Conservation (phyloP, 2,329 filamentous ascomycete genomes). For the Venturia aucupariae region DNA sequence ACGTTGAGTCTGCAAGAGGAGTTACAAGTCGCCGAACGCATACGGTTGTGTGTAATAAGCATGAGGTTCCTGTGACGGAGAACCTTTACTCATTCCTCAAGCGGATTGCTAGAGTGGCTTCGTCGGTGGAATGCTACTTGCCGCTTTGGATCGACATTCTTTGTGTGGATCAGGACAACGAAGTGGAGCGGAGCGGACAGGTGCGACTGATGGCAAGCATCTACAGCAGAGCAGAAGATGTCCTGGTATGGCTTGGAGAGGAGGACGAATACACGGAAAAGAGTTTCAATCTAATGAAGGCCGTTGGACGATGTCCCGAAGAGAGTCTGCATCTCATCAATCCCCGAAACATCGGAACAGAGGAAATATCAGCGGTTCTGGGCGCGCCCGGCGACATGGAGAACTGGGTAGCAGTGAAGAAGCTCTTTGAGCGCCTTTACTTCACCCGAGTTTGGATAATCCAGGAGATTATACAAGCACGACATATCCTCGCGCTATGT, state of each 20-base stretch:
- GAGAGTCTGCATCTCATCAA: no score
- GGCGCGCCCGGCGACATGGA: no score
- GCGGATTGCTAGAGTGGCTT: background rate
- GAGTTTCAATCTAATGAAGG: no score
- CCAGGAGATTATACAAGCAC: background rate
- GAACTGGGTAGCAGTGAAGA: background rate
- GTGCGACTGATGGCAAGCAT: conserved; percentile 4
- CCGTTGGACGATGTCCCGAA: no score
- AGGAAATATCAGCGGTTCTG: no score
- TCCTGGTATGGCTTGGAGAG: conserved; percentile 3
- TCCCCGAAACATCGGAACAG: no score
- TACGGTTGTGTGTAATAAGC: no score
- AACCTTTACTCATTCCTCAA: background rate
- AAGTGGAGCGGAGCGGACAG: background rate
- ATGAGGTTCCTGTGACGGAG: no score
- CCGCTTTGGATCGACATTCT: conserved; percentile 6
- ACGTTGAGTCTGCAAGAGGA: background rate
- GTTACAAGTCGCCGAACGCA: background rate
- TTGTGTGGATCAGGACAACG: conserved; percentile 7
- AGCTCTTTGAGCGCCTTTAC: background rate
- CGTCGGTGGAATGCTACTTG: background rate
- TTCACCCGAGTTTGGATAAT: conserved; percentile 1
- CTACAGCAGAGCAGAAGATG: background rate
- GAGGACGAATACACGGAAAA: background rate
- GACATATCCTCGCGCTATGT: background rate